Percentiles rank a stretch among this genome's conserved stretches.
phyloP scores from a whole-genome alignment of 2,329 filamentous ascomycete genomes.

The Metarhizium guizhouense region DNA sequence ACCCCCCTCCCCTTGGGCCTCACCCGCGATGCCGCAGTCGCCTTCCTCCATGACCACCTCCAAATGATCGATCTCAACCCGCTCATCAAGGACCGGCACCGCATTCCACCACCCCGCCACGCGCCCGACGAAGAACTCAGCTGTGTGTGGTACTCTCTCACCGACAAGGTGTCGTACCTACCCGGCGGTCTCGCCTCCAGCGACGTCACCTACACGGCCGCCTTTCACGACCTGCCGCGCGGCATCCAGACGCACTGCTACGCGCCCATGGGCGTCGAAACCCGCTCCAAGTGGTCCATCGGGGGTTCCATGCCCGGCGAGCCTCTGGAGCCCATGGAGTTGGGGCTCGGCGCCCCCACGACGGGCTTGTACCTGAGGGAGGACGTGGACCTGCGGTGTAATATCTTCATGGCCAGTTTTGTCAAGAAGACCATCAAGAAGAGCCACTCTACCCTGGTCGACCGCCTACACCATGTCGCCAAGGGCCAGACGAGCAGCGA shows the following conservation, averaged over 20 bases:
- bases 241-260: conserved; percentile 79
- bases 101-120: conserved; percentile 57
- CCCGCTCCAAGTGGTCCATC: conserved; percentile 70
- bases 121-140: conserved; percentile 62
- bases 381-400: conserved; percentile 74
- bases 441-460: conserved; percentile 62
- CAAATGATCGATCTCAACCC: conserved; percentile 88
- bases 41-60: conserved; percentile 67
- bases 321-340: conserved; percentile 52
- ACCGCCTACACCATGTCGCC: conserved; percentile 34
- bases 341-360: conserved; percentile 55
- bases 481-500: not conserved
- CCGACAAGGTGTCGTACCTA: conserved; percentile 67
- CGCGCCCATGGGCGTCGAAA: conserved; percentile 72
- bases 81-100: conserved; percentile 62
- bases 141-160: conserved; percentile 70
- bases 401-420: conserved; percentile 64
- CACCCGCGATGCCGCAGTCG: conserved; percentile 59
- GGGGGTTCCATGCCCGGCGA: conserved; percentile 66
- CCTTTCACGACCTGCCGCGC: conserved; percentile 64
- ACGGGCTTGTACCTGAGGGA: conserved; percentile 74
- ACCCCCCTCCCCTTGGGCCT: conserved; percentile 66
- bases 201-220: conserved; percentile 68
- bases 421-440: conserved; percentile 78
- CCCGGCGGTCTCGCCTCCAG: conserved; percentile 56